phyloP scores from a whole-genome alignment of 305 asterid genomes.

The Lippia alba region DNA sequence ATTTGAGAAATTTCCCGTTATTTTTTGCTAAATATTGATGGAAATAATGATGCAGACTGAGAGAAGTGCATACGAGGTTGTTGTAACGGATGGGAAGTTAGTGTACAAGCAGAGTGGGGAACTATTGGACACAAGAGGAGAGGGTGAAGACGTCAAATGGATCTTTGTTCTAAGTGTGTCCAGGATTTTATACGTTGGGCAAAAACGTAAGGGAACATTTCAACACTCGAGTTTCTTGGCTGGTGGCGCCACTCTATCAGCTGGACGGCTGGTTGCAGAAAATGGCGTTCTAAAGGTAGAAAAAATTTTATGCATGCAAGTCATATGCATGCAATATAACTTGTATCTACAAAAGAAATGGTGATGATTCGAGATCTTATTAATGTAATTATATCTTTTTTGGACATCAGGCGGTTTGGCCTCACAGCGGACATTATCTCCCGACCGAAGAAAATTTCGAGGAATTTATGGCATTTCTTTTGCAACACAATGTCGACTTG shows the following conservation, averaged over 20 bases:
- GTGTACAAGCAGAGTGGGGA: constrained; percentile 63
- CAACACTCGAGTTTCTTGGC: constrained; percentile 95
- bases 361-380: no score
- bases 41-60: constrained; percentile 55
- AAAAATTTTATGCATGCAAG: no score
- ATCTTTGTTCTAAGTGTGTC: constrained; percentile 83
- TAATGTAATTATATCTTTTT: neutral
- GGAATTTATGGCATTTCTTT: constrained; percentile 71
- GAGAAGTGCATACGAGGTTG: constrained; percentile 70
- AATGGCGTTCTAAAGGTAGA: constrained; percentile 72
- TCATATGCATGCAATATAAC: no score
- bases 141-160: constrained; percentile 74
- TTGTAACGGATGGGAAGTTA: constrained; percentile 59
- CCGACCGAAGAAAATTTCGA: constrained; percentile 92
- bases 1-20: neutral
- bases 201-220: constrained; percentile 73
- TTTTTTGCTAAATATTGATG: neutral
- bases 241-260: constrained; percentile 86
- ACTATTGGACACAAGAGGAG: constrained; percentile 67
- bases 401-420: constrained; percentile 78
- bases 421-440: constrained; percentile 96
- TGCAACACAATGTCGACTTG: constrained; percentile 59
- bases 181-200: constrained; percentile 67
- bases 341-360: no score
- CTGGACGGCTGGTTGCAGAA: constrained; percentile 80